phyloP scores from a whole-genome alignment of 78 protist species.

The Tieghemostelium lacteum region DNA sequence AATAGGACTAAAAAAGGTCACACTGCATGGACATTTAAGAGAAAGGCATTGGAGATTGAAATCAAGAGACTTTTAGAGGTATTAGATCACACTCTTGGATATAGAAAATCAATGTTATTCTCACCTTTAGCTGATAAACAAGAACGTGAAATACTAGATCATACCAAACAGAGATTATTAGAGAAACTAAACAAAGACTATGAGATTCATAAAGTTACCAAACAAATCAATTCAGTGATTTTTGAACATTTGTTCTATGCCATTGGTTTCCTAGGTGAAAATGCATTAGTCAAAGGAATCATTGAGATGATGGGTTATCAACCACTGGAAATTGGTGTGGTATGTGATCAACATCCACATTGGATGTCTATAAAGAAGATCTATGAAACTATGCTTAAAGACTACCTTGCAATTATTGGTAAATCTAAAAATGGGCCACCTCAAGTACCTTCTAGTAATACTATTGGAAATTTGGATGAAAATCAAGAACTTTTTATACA shows the following conservation, averaged over 20 bases:
- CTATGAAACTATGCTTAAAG: background rate
- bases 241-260: conserved; percentile 8
- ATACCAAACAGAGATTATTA: background rate
- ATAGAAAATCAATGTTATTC: conserved; percentile 30
- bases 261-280: background rate
- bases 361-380: conserved; percentile 2
- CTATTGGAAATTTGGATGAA: background rate
- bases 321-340: no score
- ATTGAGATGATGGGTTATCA: conserved; percentile 11
- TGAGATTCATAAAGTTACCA: background rate
- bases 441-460: background rate
- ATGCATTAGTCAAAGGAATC: conserved; percentile 1
- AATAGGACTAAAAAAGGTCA: background rate
- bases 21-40: conserved; percentile 30
- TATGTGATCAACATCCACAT: background rate
- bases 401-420: background rate
- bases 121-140: background rate
- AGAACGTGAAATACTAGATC: background rate
- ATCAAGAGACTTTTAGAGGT: background rate
- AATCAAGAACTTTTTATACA: no score
- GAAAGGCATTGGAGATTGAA: conserved; percentile 58
- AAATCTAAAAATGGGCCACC: background rate
- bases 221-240: background rate
- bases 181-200: background rate
- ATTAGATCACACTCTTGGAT: conserved; percentile 34